Evolutionary conservation across 768 basidiomycete genomes (phyloP).

Genomic region (Xerocomus potaroensis): DNA sequence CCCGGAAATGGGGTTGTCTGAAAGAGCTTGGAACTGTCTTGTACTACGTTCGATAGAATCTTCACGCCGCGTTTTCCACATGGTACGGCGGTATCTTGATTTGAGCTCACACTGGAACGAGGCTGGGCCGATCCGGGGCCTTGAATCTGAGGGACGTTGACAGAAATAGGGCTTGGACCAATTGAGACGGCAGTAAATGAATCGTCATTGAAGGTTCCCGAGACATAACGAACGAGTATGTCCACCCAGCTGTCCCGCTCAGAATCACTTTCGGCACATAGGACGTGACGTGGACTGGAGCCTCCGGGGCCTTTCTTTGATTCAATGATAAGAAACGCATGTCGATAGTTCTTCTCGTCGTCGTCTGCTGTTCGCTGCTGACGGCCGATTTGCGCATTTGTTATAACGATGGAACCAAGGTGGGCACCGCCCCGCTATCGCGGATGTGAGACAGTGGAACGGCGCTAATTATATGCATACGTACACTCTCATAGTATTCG

Average conservation of each 20-base stretch:
- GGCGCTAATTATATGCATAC: conserved; percentile 31
- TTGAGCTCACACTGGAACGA: conserved; percentile 55
- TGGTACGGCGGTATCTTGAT: conserved; percentile 25
- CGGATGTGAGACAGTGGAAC: conserved; percentile 11
- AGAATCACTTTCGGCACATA: conserved; percentile 93
- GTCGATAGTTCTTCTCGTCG: conserved; percentile 92
- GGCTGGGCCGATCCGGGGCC: conserved; percentile 37
- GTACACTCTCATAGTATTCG: conserved; percentile 93
- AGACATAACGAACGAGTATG: conserved; percentile 84
- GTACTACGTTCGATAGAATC: conserved; percentile 50
- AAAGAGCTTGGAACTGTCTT: conserved; percentile 57
- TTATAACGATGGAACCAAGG: conserved; percentile 84
- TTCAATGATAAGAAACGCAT: conserved; percentile 97
- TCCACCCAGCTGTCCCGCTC: conserved; percentile 96
- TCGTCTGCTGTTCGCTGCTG: conserved; percentile 71
- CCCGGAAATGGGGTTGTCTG: conserved; percentile 36
- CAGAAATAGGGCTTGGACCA: conserved; percentile 26
- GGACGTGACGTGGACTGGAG: conserved; percentile 76
- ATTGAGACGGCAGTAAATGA: conserved; percentile 41
- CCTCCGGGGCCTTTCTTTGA: conserved; percentile 69
- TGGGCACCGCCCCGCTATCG: conserved; percentile 83
- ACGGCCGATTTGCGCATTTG: conserved; percentile 94
- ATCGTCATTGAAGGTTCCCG: conserved; percentile 76
- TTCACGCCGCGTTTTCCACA: conserved; percentile 36
- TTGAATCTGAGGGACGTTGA: conserved; percentile 25